Conservation (phyloP, 139 green algal genomes). For the Mychonastes homosphaera region DNA sequence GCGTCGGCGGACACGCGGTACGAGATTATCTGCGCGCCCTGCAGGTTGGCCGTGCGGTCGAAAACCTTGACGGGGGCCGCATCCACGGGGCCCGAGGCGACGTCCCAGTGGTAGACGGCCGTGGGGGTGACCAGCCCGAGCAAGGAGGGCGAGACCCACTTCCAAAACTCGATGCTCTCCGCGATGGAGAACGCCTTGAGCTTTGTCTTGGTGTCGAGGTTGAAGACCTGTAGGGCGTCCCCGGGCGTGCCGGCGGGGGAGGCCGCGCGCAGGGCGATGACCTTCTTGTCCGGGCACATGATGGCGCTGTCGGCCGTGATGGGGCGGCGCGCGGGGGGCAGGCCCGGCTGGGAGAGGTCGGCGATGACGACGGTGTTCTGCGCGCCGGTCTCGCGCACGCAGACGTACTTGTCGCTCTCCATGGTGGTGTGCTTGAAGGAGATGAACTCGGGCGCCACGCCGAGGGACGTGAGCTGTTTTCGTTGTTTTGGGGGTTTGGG, state of each 20-base stretch:
- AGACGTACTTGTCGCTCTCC: conserved; percentile 96
- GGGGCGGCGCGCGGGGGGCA: conserved; percentile 66
- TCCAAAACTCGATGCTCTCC: conserved; percentile 95
- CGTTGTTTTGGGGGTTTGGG: too few relatives aligned
- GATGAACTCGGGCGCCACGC: conserved; percentile 83
- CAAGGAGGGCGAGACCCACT: conserved; percentile 76
- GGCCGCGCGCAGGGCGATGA: conserved; percentile 87
- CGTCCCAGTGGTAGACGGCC: conserved; percentile 94
- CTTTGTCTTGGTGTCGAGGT: conserved; percentile 97
- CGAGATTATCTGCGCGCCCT: conserved; percentile 95
- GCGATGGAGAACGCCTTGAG: conserved; percentile 91
- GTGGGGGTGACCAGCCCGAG: conserved; percentile 87
- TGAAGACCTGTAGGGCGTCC: conserved; percentile 95
- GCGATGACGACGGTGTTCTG: conserved; percentile 79
- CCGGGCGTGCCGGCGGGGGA: conserved; percentile 34
- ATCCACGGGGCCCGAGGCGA: conserved; percentile 58
- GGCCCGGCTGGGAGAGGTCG: conserved; percentile 77
- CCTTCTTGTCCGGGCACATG: conserved; percentile 86
- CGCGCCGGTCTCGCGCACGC: conserved; percentile 79
- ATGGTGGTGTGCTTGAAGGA: conserved; percentile 96
- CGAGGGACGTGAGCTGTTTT: conserved; percentile 76
- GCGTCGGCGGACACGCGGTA: conserved; percentile 75
- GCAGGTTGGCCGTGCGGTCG: conserved; percentile 89
- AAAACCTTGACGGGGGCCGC: conserved; percentile 85
- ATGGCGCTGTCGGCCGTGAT: conserved; percentile 96